Evolutionary conservation across 2,329 filamentous ascomycete genomes (phyloP), one percentile per base, ranked within the genome.

Genomic region (Talaromyces sp.): DNA sequence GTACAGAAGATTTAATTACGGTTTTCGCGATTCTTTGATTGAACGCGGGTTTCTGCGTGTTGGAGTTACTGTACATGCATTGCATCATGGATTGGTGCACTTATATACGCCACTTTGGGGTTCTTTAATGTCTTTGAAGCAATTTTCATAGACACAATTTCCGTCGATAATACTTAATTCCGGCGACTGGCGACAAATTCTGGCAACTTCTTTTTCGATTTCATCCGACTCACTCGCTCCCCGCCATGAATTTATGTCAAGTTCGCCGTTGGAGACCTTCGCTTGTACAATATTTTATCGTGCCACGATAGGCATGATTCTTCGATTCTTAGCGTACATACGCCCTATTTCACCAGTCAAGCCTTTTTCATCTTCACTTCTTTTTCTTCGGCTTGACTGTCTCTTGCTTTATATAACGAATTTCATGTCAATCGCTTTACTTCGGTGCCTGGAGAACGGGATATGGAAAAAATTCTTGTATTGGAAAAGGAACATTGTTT

Each of bases 101-200:
- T 60, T 63, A 67, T 64, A 62, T 59, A 54, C 52, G 47, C 62
- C 27, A 31, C 67, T 59, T 65, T 61, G 49, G 62, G 57, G 64
- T 64, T 60, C 57, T 61, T 60, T 27, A 47, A 60, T 57, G 47
- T 63, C 61, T 63, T 33, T 43, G 63, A 59, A 62, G 31, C 65
- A n/a, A 57, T 39, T 45, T 58, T 65, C 63, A 47, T 45, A n/a
- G 60, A 65, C 47, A 69, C 56, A 66, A 67, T 63, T 68, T 73
- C 75, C 72, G 73, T 75, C 73, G 63, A 76, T 79, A 79, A 79
- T 78, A 66, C 57, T 69, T 79, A 79, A 78, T 78, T 70, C 71
- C 69, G 72, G 75, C 73, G 71, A 67, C 66, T 66, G 56, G 43
- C 60, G 63, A 66, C 47, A 67, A 56, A 60, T 63, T 62, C 63